Percentiles rank a stretch among this genome's conserved stretches.
Evolutionary conservation across 2,329 filamentous ascomycete genomes (phyloP).

Genomic region (Ascochyta pisi): DNA sequence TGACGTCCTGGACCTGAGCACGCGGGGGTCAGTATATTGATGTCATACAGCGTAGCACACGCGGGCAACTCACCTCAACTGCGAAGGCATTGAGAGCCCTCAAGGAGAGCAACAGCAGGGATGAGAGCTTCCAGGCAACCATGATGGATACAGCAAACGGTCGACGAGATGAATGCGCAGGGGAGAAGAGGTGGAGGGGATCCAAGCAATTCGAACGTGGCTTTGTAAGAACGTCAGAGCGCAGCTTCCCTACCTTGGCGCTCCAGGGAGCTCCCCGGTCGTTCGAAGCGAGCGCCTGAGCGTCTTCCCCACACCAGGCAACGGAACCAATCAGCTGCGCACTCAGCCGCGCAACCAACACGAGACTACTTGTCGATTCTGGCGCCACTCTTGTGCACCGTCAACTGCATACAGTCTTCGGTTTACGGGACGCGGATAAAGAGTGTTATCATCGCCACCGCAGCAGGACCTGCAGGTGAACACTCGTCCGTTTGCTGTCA

Average conservation of each 20-base stretch:
- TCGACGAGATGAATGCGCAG: constrained; percentile 17
- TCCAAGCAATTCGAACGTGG: constrained; percentile 40
- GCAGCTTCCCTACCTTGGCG: constrained; percentile 26
- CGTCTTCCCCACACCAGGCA: constrained; percentile 4
- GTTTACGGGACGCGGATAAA: constrained; percentile 8
- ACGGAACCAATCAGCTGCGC: constrained; percentile 9
- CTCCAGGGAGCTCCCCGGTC: constrained; percentile 17
- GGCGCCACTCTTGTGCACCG: constrained; percentile 5
- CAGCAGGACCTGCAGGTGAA: constrained; percentile 11
- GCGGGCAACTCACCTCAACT: constrained; percentile 60
- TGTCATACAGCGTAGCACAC: constrained; percentile 42
- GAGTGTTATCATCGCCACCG: constrained; percentile 11
- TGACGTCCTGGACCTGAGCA: constrained; percentile 44
- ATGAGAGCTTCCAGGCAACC: constrained; percentile 75
- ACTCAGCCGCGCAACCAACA: constrained; percentile 4
- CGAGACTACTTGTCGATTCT: constrained; percentile 13
- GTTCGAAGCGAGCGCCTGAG: constrained; percentile 18
- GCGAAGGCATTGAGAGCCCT: constrained; percentile 71
- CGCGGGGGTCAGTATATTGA: constrained; percentile 36
- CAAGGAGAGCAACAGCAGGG: constrained; percentile 74
- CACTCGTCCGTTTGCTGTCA: constrained; percentile 15
- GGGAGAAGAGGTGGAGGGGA: constrained; percentile 12
- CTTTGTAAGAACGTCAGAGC: constrained; percentile 29
- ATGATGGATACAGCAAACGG: constrained; percentile 57
- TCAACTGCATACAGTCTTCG: constrained; percentile 11